Evolutionary conservation across 2,329 filamentous ascomycete genomes (phyloP), one percentile per base, ranked within the genome.

Genomic region (Ophiocordyceps camponoti-leonardi): DNA sequence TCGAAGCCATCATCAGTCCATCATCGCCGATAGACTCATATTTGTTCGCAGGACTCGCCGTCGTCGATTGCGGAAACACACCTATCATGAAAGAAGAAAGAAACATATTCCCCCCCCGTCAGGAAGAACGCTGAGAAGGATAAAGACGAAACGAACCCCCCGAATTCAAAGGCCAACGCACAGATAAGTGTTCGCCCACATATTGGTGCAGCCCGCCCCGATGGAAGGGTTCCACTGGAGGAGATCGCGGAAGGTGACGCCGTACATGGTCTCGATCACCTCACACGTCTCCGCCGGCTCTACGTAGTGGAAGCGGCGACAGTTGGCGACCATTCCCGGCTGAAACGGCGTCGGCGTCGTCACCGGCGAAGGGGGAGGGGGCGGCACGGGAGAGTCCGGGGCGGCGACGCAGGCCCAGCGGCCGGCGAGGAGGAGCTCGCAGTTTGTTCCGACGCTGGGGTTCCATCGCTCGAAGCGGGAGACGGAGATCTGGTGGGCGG

Each of bases 161-260:
- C n/a, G n/a, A n/a, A n/a, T n/a, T n/a, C 35, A 39, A 39, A 19
- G 8, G 26, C 39, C 41, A 31, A 48, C 44, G 41, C 52, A 54
- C 2, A 45, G 44, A 20, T 48, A 50, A 1, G 46, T 40, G 22
- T 45, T 41, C 3, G 45, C 42, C 46, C 50, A 48, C 18, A 62
- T 51, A 11, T 52, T 50, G 8, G 23, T 41, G 46, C 60, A 62
- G 26, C 51, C 48, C 11, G 40, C 45, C 6, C 53, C 52, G 14
- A 59, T 51, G 19, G 50, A 50, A 6, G 60, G 58, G 47, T 64
- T 60, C 59, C 60, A 61, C 42, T 47, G 37, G 19, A 53, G 41
- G 2, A 58, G 49, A 8, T 59, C 45, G 5, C 49, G 46, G 11
- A 56, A 42, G 2, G 48, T 49, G 44, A 58, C 50, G 28, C 46